Base-by-base conservation (phyloP, 1,284 basidiomycete genomes). In the Rhodotorula sp. region DNA sequence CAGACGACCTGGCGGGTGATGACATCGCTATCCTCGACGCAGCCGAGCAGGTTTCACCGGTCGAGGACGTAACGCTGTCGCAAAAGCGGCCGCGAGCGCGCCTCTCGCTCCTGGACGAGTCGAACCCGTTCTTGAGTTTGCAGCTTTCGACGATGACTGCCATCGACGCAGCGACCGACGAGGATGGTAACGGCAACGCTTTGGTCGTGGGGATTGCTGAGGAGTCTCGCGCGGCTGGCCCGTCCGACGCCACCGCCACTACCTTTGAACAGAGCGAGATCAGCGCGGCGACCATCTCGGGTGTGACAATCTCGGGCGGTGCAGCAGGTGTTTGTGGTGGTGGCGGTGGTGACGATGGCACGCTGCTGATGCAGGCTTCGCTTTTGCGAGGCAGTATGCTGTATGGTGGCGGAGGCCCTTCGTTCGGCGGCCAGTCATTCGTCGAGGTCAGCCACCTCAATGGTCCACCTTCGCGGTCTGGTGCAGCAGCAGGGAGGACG, bases 41-140 rank as follows among this genome's bases (percentile, higher is more conserved):
- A 42, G 37, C 37, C 37, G 37, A 42, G 37, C 37, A 42, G 14
- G 37, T 42, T 8, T 12, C 37, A 12, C 12, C 53, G 29, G 12
- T 26, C 53, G 48, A 49, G 24, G 20, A 18, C 48, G 48, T 20
- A 7, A 18, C 48, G 7, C 22, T 15, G 45, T 29, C 29, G 17
- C 24, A 24, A 24, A 46, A 59, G 55, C 42, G 24, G 45, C 54
- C 54, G 45, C 10, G 51, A 8, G 45, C 45, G 46, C 45, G 55
- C 45, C 33, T 10, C 17, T 67, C 59, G 26, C 54, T 74, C 4
- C 72, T 74, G 42, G 73, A 74, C 66, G 71, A 73, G 48, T 68
- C 66, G 58, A 70, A 73, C 62, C 71, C 71, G 20, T 73, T 67
- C 49, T 7, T 33, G n/a, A 33, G 44, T 33, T 30, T 64, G 14